A percentile compares a stretch with the other conserved stretches of the same genome.
Conservation (phyloP, 352 stramenopile species). For the Proteromonas lacertae region DNA sequence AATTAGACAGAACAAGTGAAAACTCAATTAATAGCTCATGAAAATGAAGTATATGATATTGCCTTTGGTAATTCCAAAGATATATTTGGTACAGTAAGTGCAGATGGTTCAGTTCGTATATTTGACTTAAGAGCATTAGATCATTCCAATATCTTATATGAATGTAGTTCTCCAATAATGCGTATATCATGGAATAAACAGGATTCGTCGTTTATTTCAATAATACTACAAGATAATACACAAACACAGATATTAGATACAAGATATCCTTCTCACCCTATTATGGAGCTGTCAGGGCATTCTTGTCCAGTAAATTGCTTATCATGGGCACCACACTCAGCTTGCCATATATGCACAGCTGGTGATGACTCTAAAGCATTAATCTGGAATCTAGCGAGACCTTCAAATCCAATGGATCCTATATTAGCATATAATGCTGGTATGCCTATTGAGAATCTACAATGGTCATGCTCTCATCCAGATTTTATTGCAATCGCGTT, state of each 20-base stretch:
- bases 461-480: constrained; percentile 57
- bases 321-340: constrained; percentile 62
- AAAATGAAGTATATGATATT: constrained; percentile 91
- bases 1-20: too few relatives aligned
- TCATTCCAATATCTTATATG: constrained; percentile 77
- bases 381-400: constrained; percentile 72
- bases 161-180: constrained; percentile 60
- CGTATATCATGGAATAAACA: constrained; percentile 41
- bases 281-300: constrained; percentile 61
- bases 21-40: constrained; percentile 88
- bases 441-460: constrained; percentile 40
- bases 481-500: constrained; percentile 79
- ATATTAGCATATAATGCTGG: constrained; percentile 47
- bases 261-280: constrained; percentile 22
- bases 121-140: constrained; percentile 66
- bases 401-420: constrained; percentile 30
- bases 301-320: constrained; percentile 61
- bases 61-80: constrained; percentile 57
- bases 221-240: constrained; percentile 48
- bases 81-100: constrained; percentile 76
- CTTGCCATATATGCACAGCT: constrained; percentile 76
- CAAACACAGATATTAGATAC: constrained; percentile 77
- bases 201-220: constrained; percentile 78
- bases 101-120: constrained; percentile 68
- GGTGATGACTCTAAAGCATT: constrained; percentile 68